Evolutionary conservation across 495 filamentous ascomycete species (phyloP).

Genomic region (Aspergillus ellipticus): DNA sequence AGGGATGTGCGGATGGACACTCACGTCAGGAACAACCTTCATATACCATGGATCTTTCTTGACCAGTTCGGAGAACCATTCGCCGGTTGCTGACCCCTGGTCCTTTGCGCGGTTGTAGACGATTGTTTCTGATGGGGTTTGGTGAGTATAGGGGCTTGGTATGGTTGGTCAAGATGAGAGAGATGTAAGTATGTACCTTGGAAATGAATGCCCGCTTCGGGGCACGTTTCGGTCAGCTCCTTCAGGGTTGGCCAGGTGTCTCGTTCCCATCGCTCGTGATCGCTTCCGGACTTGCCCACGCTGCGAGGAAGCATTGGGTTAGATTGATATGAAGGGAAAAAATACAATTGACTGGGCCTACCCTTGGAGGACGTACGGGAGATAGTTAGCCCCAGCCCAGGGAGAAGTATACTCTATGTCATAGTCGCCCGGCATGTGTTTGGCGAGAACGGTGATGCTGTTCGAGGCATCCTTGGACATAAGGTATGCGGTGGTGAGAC

Average conservation of each 20-base stretch:
- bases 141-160: slow-evolving; percentile 1
- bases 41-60: slow-evolving; percentile 78
- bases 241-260: slow-evolving; percentile 66
- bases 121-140: slow-evolving; percentile 40
- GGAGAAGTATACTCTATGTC: slow-evolving; percentile 95
- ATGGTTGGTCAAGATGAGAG: neutral
- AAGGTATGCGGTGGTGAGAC: slow-evolving; percentile 85
- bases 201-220: slow-evolving; percentile 87
- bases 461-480: slow-evolving; percentile 66
- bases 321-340: neutral
- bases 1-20: slow-evolving; percentile 3
- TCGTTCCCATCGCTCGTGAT: slow-evolving; percentile 58
- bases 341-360: neutral
- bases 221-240: slow-evolving; percentile 62
- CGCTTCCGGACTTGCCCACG: slow-evolving; percentile 49
- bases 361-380: slow-evolving; percentile 58
- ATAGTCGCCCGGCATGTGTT: slow-evolving; percentile 98
- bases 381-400: slow-evolving; percentile 90
- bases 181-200: slow-evolving; percentile 52
- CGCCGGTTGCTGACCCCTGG: slow-evolving; percentile 39
- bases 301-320: slow-evolving; percentile 25
- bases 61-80: slow-evolving; percentile 62
- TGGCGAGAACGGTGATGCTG: slow-evolving; percentile 79
- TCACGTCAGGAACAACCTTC: slow-evolving; percentile 67
- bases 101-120: slow-evolving; percentile 67